A percentile compares a stretch with the other conserved stretches of the same genome.
phyloP scores from a whole-genome alignment of 257 asterid species.

The Nicotiana benthamiana region DNA sequence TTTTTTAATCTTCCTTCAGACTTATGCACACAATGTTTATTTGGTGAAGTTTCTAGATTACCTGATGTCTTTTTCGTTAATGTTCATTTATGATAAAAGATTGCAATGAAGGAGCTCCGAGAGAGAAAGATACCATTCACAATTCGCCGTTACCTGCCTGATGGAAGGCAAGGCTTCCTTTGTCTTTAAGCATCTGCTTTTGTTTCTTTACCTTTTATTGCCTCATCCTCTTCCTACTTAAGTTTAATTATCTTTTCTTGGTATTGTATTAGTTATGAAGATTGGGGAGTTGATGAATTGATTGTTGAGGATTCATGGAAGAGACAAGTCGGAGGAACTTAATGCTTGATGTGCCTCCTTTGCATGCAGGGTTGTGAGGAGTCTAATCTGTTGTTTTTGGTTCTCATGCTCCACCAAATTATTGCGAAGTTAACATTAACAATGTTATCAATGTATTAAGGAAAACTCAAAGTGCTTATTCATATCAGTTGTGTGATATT shows the following conservation, averaged over 20 bases:
- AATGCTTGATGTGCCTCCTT: conserved; percentile 1
- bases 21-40: not conserved
- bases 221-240: not conserved
- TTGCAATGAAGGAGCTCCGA: conserved; percentile 92
- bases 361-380: not conserved
- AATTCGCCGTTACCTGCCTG: conserved; percentile 84
- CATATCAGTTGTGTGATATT: not conserved
- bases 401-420: not conserved
- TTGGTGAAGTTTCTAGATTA: not conserved
- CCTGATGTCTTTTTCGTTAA: not conserved
- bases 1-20: not conserved
- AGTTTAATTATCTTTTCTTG: not conserved
- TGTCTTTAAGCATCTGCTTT: not conserved
- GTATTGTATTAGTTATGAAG: conserved; percentile 27
- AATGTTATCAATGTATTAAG: not conserved
- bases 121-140: conserved; percentile 85
- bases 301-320: conserved; percentile 52
- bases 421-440: not conserved
- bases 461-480: not conserved
- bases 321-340: conserved; percentile 46
- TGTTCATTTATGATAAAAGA: conserved; percentile 30
- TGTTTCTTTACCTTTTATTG: not conserved
- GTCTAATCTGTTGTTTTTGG: not conserved
- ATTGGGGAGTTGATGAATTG: conserved; percentile 46
- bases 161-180: conserved; percentile 57